Percentiles rank a stretch among this genome's conserved stretches.
phyloP scores from a whole-genome alignment of 2,329 filamentous ascomycete species.

The Colletotrichum cordylinicola region DNA sequence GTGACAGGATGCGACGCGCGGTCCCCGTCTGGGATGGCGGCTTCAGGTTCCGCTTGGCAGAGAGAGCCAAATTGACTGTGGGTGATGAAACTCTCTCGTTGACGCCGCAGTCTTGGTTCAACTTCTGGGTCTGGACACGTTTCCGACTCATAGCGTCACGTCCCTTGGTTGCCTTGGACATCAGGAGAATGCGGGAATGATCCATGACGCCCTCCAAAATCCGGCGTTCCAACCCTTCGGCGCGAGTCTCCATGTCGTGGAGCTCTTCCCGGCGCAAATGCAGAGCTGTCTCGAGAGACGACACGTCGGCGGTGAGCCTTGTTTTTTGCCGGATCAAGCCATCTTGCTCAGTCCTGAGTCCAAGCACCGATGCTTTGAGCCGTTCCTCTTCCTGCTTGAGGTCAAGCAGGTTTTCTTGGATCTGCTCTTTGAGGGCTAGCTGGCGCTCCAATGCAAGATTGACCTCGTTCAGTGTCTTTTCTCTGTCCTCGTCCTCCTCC shows the following conservation, averaged over 20 bases:
- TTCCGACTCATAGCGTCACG: slow-evolving; percentile 65
- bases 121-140: slow-evolving; percentile 53
- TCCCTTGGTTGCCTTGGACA: slow-evolving; percentile 66
- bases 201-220: slow-evolving; percentile 97
- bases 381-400: slow-evolving; percentile 59
- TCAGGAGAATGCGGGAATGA: slow-evolving; percentile 89
- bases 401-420: slow-evolving; percentile 59
- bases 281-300: slow-evolving; percentile 88
- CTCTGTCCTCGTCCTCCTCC: slow-evolving; percentile 79
- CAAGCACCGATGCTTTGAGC: slow-evolving; percentile 60
- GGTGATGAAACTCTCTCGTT: slow-evolving; percentile 26
- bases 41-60: slow-evolving; percentile 54
- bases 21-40: slow-evolving; percentile 57
- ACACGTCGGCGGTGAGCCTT: slow-evolving; percentile 82
- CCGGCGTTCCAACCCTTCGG: slow-evolving; percentile 86
- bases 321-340: slow-evolving; percentile 79
- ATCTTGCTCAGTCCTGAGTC: slow-evolving; percentile 74
- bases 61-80: slow-evolving; percentile 60
- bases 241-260: slow-evolving; percentile 86
- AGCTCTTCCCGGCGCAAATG: slow-evolving; percentile 90
- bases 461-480: slow-evolving; percentile 81
- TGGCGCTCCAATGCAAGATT: slow-evolving; percentile 81
- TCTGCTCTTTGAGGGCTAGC: slow-evolving; percentile 67
- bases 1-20: slow-evolving; percentile 82
- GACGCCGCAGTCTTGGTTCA: slow-evolving; percentile 29